Percentiles rank a stretch among this genome's conserved stretches.
Conservation (phyloP, 305 asterid genomes). For the Andrographis paniculata region DNA sequence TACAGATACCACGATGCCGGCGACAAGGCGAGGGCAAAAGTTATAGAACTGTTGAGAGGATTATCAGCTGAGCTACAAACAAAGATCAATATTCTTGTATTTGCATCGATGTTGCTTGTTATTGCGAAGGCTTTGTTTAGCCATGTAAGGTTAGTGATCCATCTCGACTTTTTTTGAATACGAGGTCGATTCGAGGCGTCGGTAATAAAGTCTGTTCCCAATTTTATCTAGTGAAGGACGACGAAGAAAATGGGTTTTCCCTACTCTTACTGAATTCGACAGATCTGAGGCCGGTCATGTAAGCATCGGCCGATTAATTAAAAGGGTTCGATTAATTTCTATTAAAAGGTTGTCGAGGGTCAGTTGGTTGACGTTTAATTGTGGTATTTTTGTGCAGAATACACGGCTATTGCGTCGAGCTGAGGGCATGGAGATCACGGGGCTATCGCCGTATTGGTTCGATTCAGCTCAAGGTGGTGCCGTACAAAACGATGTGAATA, state of each 20-base stretch:
- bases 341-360: background rate
- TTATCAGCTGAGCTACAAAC: conserved; percentile 77
- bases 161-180: background rate
- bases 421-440: conserved; percentile 62
- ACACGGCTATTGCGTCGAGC: conserved; percentile 17
- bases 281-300: conserved; percentile 40
- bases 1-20: conserved; percentile 81
- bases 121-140: conserved; percentile 84
- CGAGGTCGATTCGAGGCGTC: too few species aligned
- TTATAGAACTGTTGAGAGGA: conserved; percentile 64
- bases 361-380: background rate
- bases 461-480: conserved; percentile 84
- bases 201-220: too few species aligned
- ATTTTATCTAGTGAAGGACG: conserved; percentile 75
- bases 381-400: conserved; percentile 44
- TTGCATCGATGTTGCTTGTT: conserved; percentile 86
- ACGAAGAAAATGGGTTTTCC: conserved; percentile 92
- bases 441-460: conserved; percentile 91
- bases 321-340: background rate
- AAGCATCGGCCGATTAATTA: conserved; percentile 3
- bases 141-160: conserved; percentile 67
- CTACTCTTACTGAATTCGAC: conserved; percentile 45
- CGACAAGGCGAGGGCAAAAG: conserved; percentile 63
- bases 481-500: conserved; percentile 62
- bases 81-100: conserved; percentile 77